Conservation (phyloP, 73 alveolate species). For the Halteria grandinella region DNA sequence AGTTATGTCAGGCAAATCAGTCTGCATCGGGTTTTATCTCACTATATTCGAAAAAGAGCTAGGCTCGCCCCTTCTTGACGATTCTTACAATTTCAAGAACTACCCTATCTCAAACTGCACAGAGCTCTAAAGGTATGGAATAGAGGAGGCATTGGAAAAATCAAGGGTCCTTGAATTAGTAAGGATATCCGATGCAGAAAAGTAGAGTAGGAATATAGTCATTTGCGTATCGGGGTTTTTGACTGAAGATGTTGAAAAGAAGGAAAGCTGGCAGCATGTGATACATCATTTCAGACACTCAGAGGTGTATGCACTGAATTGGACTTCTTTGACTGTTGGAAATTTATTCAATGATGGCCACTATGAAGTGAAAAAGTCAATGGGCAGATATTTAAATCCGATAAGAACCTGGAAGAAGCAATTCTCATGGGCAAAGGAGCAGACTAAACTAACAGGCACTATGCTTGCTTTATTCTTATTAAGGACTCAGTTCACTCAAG, state of each 20-base stretch:
- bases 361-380: neutral
- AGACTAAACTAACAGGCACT: conserved; percentile 37
- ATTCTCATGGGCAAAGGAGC: conserved; percentile 22
- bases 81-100: conserved; percentile 3
- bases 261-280: conserved; percentile 20
- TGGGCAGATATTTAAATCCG: neutral
- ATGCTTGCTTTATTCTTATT: conserved; percentile 40
- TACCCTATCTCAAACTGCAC: neutral
- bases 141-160: conserved; percentile 2
- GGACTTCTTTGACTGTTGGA: conserved; percentile 32
- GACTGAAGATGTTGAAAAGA: conserved; percentile 47
- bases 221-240: conserved; percentile 29
- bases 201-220: conserved; percentile 28
- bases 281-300: conserved; percentile 37
- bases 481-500: conserved; percentile 10
- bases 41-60: conserved; percentile 33
- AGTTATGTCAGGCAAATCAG: conserved; percentile 5
- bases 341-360: conserved; percentile 47
- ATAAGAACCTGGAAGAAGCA: conserved; percentile 10
- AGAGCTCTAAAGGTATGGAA: conserved; percentile 4
- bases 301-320: conserved; percentile 36
- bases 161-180: conserved; percentile 10
- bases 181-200: neutral
- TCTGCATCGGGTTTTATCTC: conserved; percentile 35
- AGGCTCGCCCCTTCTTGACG: neutral